Evolutionary conservation across 805 yeast genomes (phyloP), one percentile per base, ranked within the genome.

Genomic region (Candida broadrunensis): DNA sequence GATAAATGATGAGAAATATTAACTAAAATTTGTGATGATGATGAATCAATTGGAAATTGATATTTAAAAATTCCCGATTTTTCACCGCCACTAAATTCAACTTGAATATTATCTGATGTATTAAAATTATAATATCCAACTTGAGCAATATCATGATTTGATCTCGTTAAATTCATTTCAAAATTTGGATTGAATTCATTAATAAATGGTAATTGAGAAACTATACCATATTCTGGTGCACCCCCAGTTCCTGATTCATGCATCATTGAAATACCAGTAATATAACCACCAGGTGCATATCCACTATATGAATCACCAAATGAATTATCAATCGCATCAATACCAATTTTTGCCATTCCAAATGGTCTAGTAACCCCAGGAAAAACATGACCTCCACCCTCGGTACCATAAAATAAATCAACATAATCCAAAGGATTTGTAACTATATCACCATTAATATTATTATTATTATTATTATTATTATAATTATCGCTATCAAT

Each of bases 241-340:
- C 69, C 69, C n/a, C 70, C 72, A 3, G 67, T 63, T 4, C 72
- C 72, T 3, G 60, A 53, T 36, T 62, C 69, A 45, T 65, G 72
- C 61, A 65, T 55, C 64, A 63, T 56, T 1, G 67, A 60, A 27
- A 65, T 48, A 6, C 64, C 69, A 25, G 51, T 44, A n/a, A 65
- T 47, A 7, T 47, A 36, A 7, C 66, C 67, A 36, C 54, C 58
- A 1, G 55, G 51, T 1, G 61, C 58, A 44, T 56, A 65, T 4
- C 70, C 71, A 13, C 67, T 52, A 38, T 57, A 63, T 12, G 65
- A 58, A 42, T 62, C 61, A 7, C 62, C 63, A 21, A 21, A 21
- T 6, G 9, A 6, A 12, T 52, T 29, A 21, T 46, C 52, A 17
- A 52, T 36, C 11, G 53, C 56, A 42, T 64, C 71, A 18, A 63